These are phyloP conservation scores for Psophocarpus tetragonolobus DNA, from an alignment of 306 rosid genomes.

Conservation along the genomic window DNA sequence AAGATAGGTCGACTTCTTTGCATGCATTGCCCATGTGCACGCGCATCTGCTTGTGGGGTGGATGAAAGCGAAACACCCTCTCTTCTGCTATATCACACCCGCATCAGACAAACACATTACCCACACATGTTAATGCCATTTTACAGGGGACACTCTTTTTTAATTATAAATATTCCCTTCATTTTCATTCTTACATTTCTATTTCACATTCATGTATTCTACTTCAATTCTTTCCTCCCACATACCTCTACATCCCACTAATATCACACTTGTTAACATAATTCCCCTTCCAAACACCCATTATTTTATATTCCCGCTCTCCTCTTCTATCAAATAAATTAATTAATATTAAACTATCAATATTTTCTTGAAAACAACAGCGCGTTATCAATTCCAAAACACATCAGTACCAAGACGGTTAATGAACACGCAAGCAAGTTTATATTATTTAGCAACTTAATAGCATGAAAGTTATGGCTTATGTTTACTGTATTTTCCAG, in stretches of 20 bases:
- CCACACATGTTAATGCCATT: constrained; percentile 40
- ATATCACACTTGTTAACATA: no score
- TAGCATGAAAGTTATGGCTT: neutral
- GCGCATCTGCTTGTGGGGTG: constrained; percentile 36
- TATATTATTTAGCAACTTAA: neutral
- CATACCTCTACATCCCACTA: no score
- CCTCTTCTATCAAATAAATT: no score
- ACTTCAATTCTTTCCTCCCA: constrained; percentile 9
- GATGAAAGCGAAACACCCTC: constrained; percentile 31
- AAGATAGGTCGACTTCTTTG: constrained; percentile 37
- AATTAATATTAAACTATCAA: neutral
- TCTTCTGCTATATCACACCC: neutral
- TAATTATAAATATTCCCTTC: no score
- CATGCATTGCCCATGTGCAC: constrained; percentile 42
- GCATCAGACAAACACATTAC: constrained; percentile 38
- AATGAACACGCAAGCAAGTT: neutral
- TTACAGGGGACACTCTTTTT: constrained; percentile 17
- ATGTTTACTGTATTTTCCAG: neutral
- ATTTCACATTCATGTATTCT: constrained; percentile 19
- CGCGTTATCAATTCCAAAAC: neutral
- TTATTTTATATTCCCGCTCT: neutral
- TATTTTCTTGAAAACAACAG: neutral
- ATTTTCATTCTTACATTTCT: neutral
- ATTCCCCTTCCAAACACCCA: no score
- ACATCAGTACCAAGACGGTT: no score